These are phyloP conservation scores for Lathyrus tuberosus DNA, from an alignment of 306 rosid genomes.

Conservation along the genomic window DNA sequence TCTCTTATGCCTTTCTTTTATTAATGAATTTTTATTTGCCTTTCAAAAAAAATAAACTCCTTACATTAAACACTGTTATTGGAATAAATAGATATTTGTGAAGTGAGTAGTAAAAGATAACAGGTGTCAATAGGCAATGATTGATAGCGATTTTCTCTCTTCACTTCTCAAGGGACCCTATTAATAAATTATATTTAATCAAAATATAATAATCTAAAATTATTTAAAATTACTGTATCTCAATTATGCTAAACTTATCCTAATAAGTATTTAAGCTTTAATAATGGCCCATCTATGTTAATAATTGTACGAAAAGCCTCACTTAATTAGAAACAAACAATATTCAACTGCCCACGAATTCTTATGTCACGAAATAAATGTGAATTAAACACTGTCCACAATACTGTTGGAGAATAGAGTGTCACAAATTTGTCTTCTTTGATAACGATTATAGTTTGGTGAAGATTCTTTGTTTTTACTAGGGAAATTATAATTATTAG, in stretches of 20 bases:
- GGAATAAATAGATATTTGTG: too few relatives aligned
- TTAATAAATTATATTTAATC: too few relatives aligned
- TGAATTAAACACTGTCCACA: neutral
- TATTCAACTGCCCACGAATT: constrained; percentile 8
- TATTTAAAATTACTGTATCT: neutral
- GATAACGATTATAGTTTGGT: neutral
- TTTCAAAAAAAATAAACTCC: too few relatives aligned
- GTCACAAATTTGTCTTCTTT: neutral
- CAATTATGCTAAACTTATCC: neutral
- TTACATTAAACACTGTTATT: neutral
- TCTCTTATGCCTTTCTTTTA: too few relatives aligned
- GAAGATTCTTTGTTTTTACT: constrained; percentile 7
- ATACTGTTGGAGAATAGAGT: neutral
- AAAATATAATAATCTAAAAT: too few relatives aligned
- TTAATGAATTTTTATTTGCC: too few relatives aligned
- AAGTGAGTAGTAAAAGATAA: too few relatives aligned
- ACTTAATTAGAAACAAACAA: constrained; percentile 3
- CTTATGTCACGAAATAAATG: neutral
- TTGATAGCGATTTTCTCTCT: too few relatives aligned
- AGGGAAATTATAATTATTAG: neutral
- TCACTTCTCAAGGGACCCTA: too few relatives aligned
- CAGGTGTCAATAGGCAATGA: too few relatives aligned
- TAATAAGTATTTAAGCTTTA: neutral
- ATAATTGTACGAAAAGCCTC: neutral
- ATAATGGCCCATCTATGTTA: neutral